Evolutionary conservation across 2,329 filamentous ascomycete genomes (phyloP).

Genomic region (Teratosphaeria epicoccoides): DNA sequence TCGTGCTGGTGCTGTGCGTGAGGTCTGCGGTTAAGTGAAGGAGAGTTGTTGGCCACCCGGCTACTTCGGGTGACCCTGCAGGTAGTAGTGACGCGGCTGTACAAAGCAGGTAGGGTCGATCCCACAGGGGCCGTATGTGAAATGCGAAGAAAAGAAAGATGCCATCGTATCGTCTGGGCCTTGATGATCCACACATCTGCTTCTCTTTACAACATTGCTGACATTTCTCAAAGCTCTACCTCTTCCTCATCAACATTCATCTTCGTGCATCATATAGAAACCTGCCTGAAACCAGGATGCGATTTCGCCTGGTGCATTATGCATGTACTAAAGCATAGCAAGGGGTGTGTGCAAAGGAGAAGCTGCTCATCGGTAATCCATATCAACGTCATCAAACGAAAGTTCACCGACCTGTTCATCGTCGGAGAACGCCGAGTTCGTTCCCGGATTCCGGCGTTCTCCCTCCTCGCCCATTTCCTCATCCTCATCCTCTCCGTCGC

Average conservation of each 20-base stretch:
- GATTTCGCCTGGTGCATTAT: neutral
- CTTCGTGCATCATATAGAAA: neutral
- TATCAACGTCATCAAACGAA: conserved; percentile 52
- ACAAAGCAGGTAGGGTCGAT: neutral
- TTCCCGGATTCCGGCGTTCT: conserved; percentile 35
- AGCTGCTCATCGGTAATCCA: conserved; percentile 44
- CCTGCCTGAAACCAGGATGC: neutral
- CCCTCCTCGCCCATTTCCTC: conserved; percentile 65
- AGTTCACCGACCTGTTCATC: conserved; percentile 58
- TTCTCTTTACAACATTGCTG: neutral
- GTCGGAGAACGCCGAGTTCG: conserved; percentile 34
- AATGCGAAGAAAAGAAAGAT: neutral
- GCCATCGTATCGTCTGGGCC: neutral
- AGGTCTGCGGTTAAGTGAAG: neutral
- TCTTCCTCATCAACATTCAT: neutral
- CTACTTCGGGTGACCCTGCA: neutral
- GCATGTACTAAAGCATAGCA: neutral
- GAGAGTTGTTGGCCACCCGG: neutral
- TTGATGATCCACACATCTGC: neutral
- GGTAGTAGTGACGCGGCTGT: neutral
- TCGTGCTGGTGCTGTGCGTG: neutral
- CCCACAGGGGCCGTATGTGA: neutral
- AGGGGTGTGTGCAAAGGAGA: conserved; percentile 1
- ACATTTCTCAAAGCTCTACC: neutral
- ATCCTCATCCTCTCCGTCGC: conserved; percentile 92